These are phyloP conservation scores for Xanthoparmelia taractica DNA, from an alignment of 495 filamentous ascomycete genomes.

Conservation along the genomic window DNA sequence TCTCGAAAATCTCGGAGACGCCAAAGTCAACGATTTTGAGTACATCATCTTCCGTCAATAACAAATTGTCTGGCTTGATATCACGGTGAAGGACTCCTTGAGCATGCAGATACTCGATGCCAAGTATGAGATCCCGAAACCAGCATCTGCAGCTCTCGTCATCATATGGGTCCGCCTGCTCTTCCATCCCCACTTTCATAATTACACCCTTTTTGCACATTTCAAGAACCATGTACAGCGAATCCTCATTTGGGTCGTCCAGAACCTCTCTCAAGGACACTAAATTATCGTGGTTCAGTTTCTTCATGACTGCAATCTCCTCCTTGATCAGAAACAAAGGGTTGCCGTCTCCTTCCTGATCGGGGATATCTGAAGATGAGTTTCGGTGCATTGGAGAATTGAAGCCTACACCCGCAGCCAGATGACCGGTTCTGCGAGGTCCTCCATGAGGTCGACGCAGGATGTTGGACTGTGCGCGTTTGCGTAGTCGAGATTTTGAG, in stretches of 20 bases:
- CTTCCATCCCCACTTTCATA: conserved; percentile 91
- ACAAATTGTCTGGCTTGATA: conserved; percentile 95
- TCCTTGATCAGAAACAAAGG: conserved; percentile 83
- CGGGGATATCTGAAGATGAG: conserved; percentile 41
- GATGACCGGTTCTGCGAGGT: conserved; percentile 43
- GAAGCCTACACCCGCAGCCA: conserved; percentile 48
- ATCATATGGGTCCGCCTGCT: conserved; percentile 73
- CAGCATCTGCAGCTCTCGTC: conserved; percentile 78
- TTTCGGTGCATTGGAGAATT: conserved; percentile 56
- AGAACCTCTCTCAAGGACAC: conserved; percentile 90
- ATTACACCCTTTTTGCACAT: conserved; percentile 98
- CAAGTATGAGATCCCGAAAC: conserved; percentile 93
- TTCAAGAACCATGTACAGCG: conserved; percentile 95
- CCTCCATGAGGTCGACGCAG: conserved; percentile 57
- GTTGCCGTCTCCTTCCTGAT: conserved; percentile 58
- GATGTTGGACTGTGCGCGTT: conserved; percentile 86
- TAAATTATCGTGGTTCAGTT: conserved; percentile 86
- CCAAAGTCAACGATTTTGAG: conserved; percentile 98
- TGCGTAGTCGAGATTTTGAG: conserved; percentile 86
- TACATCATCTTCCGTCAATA: conserved; percentile 82
- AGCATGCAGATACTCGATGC: conserved; percentile 92
- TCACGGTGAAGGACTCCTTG: conserved; percentile 95
- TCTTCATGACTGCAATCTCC: conserved; percentile 99
- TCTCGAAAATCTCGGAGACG: conserved; percentile 97
- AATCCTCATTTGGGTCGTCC: conserved; percentile 92